These are phyloP conservation scores for Phytophthora fragariaefolia DNA, from an alignment of 352 stramenopile species.

Conservation along the genomic window DNA sequence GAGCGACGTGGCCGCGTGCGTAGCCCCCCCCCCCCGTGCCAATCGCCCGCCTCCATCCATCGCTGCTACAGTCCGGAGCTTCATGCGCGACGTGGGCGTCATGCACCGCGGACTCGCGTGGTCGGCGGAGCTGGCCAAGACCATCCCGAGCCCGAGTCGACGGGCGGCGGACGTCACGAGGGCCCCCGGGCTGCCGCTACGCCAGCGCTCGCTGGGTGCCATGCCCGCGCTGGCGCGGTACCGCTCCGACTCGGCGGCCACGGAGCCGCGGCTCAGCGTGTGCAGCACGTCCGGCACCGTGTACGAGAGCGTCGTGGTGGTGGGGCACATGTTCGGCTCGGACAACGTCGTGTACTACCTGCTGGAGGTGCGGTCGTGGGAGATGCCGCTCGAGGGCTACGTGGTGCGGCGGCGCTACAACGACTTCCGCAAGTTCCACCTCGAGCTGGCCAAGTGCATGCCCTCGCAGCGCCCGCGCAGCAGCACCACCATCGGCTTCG, in stretches of 20 bases:
- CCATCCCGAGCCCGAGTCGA: constrained; percentile 9
- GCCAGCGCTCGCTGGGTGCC: constrained; percentile 40
- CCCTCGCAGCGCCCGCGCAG: constrained; percentile 39
- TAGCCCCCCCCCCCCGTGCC: too few relatives aligned
- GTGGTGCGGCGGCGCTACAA: constrained; percentile 79
- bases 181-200: constrained; percentile 26
- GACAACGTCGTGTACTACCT: constrained; percentile 82
- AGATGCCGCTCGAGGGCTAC: constrained; percentile 80
- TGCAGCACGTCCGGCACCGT: constrained; percentile 71
- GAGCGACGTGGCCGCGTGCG: too few relatives aligned
- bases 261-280: constrained; percentile 58
- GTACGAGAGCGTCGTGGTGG: constrained; percentile 79
- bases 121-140: background rate
- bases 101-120: constrained; percentile 25
- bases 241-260: constrained; percentile 38
- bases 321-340: constrained; percentile 64
- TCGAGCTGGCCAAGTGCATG: constrained; percentile 61
- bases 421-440: constrained; percentile 75
- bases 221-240: constrained; percentile 34
- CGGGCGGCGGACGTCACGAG: constrained; percentile 13
- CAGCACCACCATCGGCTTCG: constrained; percentile 32
- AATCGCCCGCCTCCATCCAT: constrained; percentile 9
- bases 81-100: constrained; percentile 27
- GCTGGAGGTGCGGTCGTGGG: constrained; percentile 73
- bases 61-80: constrained; percentile 3